Evolutionary conservation across 257 asterid genomes (phyloP), one percentile per base, ranked within the genome.

Genomic region (Petunia secreta): DNA sequence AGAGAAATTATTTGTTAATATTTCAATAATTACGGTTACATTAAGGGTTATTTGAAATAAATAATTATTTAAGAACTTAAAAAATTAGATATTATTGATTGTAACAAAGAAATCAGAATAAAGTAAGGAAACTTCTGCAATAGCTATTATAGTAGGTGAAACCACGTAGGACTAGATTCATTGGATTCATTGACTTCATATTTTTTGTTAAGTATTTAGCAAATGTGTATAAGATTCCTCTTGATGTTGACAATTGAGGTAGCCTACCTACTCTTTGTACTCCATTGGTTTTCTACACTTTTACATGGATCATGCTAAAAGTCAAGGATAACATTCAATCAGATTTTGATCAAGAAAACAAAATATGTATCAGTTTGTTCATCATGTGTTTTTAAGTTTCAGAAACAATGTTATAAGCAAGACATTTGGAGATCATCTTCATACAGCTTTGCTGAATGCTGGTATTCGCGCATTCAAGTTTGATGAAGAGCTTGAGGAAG

Each of bases 381-480:
- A 67, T 80, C 76, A 80, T 52, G 82, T 25, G 55, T 67, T 67
- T 63, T 67, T 80, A 40, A 80, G 82, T 80, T 80, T 68, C 52
- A 52, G 59, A 54, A 75, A 36, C n/a, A 62, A 43, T 38, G 80
- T 59, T 9, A 60, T 54, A 38, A 44, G 80, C 67, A 66, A 68
- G 10, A 54, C 63, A 3, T 67, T 80, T 69, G 76, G 53, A 16
- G 55, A 36, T 67, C 66, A 55, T 55, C 79, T 80, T 69, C 60
- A 67, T 25, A 68, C n/a, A 36, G 78, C 79, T 43, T 54, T 80
- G 67, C 6, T 65, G 15, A 39, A 16, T 65, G 78, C 52, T 16
- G 82, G 82, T 16, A 67, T 80, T 34, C 52, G 37, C 25, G 16
- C 79, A 50, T 53, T 80, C 58, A 66, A 39, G 15, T 15, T 10